A percentile compares a stretch with the other conserved stretches of the same genome.
These are phyloP conservation scores for Erysimum cheiri DNA, from an alignment of 441 rosid species.

Conservation along the genomic window DNA sequence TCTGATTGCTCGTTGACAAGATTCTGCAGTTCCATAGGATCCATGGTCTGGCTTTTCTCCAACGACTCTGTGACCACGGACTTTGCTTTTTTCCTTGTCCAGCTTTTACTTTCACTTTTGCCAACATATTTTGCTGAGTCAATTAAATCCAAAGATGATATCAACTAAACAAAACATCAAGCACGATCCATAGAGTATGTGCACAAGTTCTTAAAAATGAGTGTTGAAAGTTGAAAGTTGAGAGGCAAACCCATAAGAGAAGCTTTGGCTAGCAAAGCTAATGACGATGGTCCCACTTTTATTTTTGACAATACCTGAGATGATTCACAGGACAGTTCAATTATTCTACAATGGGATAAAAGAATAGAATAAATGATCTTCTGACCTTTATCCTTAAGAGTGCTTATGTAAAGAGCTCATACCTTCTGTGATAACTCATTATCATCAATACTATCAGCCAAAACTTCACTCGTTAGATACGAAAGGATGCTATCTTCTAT, in stretches of 20 bases:
- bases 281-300: constrained; percentile 81
- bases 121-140: constrained; percentile 87
- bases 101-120: constrained; percentile 87
- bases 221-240: constrained; percentile 36
- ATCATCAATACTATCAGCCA: constrained; percentile 57
- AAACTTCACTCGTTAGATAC: constrained; percentile 70
- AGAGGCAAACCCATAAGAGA: constrained; percentile 79
- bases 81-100: constrained; percentile 80
- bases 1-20: constrained; percentile 85
- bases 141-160: constrained; percentile 34
- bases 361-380: constrained; percentile 12
- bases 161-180: constrained; percentile 37
- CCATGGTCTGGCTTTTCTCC: constrained; percentile 83
- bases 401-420: constrained; percentile 20
- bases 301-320: constrained; percentile 78
- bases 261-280: constrained; percentile 85
- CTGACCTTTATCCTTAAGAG: constrained; percentile 7
- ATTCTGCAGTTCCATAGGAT: constrained; percentile 61
- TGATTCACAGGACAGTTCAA: constrained; percentile 36
- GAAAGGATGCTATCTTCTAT: constrained; percentile 83
- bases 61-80: constrained; percentile 73
- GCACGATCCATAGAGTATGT: constrained; percentile 17
- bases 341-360: constrained; percentile 26
- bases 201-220: constrained; percentile 5
- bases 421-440: constrained; percentile 67